Conservation (phyloP, 2,329 filamentous ascomycete species). For the Didymella segeticola region DNA sequence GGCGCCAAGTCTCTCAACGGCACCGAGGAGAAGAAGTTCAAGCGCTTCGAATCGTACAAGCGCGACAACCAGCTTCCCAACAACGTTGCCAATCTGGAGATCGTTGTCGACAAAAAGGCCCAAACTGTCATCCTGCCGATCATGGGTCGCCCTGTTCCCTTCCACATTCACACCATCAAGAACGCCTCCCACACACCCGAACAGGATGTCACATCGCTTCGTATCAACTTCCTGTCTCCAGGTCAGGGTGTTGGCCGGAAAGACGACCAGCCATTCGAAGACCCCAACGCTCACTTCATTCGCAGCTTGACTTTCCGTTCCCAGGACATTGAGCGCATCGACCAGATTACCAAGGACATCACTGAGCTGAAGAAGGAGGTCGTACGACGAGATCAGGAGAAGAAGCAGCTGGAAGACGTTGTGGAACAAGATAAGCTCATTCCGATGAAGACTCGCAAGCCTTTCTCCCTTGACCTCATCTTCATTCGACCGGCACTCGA, state of each 20-base stretch:
- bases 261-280: constrained; percentile 97
- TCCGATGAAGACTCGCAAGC: constrained; percentile 92
- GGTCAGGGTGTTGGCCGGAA: constrained; percentile 97
- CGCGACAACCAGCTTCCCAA: constrained; percentile 90
- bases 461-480: constrained; percentile 88
- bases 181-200: constrained; percentile 98
- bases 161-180: constrained; percentile 98
- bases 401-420: constrained; percentile 99
- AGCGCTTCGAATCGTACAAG: constrained; percentile 99
- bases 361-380: constrained; percentile 95
- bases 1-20: constrained; percentile 85
- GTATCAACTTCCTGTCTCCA: constrained; percentile 96
- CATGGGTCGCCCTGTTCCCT: constrained; percentile 96
- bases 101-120: constrained; percentile 90
- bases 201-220: constrained; percentile 88
- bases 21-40: constrained; percentile 96
- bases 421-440: constrained; percentile 98
- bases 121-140: constrained; percentile 91
- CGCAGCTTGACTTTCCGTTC: constrained; percentile 95
- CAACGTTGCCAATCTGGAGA: constrained; percentile 82
- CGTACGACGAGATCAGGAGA: constrained; percentile 92
- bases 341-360: constrained; percentile 90
- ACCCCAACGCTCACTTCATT: constrained; percentile 93
- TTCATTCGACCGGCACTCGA: constrained; percentile 95
- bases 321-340: constrained; percentile 84